These are phyloP conservation scores for Funneliformis mosseae DNA, from an alignment of 192 early-diverging fungal species.

Conservation along the genomic window DNA sequence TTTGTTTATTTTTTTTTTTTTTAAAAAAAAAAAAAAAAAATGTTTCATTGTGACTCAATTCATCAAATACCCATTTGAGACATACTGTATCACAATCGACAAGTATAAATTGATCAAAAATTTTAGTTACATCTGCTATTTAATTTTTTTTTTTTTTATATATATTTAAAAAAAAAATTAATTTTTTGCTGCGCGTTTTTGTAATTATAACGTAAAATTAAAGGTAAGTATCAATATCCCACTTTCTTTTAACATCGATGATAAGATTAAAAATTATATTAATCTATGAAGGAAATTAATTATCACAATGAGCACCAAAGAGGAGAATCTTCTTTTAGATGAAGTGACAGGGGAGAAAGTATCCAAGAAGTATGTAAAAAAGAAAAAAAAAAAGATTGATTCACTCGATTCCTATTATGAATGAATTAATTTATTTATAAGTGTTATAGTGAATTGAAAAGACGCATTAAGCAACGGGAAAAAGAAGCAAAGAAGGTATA, in stretches of 20 bases:
- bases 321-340: conserved; percentile 68
- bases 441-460: conserved; percentile 82
- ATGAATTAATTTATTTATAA: not conserved
- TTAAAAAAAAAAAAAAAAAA: too few relatives aligned
- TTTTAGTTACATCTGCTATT: too few relatives aligned
- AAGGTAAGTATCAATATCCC: too few relatives aligned
- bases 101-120: too few relatives aligned
- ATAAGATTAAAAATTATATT: not conserved
- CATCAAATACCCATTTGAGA: too few relatives aligned
- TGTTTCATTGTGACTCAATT: too few relatives aligned
- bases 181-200: too few relatives aligned
- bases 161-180: too few relatives aligned
- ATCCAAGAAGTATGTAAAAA: conserved; percentile 79
- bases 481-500: conserved; percentile 81
- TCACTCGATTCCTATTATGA: not conserved
- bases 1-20: too few relatives aligned
- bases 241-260: not conserved
- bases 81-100: too few relatives aligned
- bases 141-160: too few relatives aligned
- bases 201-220: too few relatives aligned
- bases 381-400: not conserved
- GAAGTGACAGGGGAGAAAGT: conserved; percentile 90
- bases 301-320: conserved; percentile 24
- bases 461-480: conserved; percentile 83
- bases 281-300: not conserved